Base-by-base conservation (phyloP, 106 monocot species). In the Narthecium ossifragum region DNA sequence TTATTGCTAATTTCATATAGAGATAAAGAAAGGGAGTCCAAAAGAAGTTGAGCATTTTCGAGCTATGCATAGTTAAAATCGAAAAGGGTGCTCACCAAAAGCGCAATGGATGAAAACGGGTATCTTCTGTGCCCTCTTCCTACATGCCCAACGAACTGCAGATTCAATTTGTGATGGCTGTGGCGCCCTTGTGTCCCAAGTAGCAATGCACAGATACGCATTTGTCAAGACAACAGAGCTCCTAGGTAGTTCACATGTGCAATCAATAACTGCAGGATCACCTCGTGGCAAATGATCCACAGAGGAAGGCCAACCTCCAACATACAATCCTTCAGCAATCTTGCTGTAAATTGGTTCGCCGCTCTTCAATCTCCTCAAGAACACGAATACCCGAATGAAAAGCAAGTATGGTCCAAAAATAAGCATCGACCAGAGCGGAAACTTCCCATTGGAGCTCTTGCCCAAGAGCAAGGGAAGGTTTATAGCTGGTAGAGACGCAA, bases 211-310 rank as follows among this genome's bases (percentile, higher is more conserved):
- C 40, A 96, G 14, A 79, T 96, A 96, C 15, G 74, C 72, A 55
- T 72, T 83, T 0, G 28, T 15, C 5, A 66, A 78, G 12, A 80
- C n/a, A 27, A 66, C 46, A 31, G 68, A 51, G 43, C 61, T 78
- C 62, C 80, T 83, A 47, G 96, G 90, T 3, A 96, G 59, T 63
- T 96, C 96, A 52, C 96, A 96, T n/a, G 96, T 96, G 80, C 96
- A 90, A 66, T 96, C 96, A 61, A 96, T 76, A 38, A 96, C 63
- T 33, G 90, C 86, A 53, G 76, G 80, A 11, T 86, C 79, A 26
- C 90, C 86, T 11, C 86, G 81, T 14, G 96, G 96, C 53, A 96
- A 50, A 65, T 79, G 61, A 39, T 64, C 60, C 21, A 68, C 29
- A 17, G 80, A 86, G 60, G 83, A 75, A 34, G 90, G 90, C 90